phyloP scores from a whole-genome alignment of 257 asterid genomes.

The Plantago ovata region DNA sequence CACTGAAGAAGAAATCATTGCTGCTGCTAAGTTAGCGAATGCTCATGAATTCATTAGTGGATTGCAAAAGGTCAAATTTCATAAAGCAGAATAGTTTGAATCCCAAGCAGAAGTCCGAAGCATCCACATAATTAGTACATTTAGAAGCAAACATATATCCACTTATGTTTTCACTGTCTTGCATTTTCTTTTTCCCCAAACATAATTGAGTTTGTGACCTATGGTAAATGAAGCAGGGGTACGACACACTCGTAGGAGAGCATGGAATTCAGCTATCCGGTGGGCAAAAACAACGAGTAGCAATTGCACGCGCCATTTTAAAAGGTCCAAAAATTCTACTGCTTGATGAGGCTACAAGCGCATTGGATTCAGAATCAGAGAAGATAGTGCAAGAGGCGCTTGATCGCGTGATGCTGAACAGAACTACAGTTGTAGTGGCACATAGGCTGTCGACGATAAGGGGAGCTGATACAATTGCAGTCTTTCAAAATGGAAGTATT shows the following conservation, averaged over 20 bases:
- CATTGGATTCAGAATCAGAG: conserved; percentile 82
- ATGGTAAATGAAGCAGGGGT: conserved; percentile 43
- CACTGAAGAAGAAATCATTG: conserved; percentile 69
- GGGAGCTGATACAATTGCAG: conserved; percentile 50
- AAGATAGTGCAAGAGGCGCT: conserved; percentile 74
- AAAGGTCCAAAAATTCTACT: conserved; percentile 69
- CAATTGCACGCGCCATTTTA: conserved; percentile 79
- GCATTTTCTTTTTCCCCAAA: too few species aligned
- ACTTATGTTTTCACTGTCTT: too few species aligned
- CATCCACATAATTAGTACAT: too few species aligned
- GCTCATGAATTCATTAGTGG: conserved; percentile 87
- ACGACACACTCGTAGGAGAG: conserved; percentile 77
- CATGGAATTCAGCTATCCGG: conserved; percentile 78
- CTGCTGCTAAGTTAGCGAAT: conserved; percentile 72
- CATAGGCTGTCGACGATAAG: conserved; percentile 57
- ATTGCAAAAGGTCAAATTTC: conserved; percentile 26
- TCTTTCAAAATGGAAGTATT: conserved; percentile 40
- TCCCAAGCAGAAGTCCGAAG: too few species aligned
- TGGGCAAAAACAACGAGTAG: conserved; percentile 89
- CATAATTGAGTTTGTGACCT: too few species aligned
- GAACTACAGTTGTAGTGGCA: conserved; percentile 54
- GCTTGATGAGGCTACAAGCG: conserved; percentile 84
- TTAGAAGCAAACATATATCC: too few species aligned
- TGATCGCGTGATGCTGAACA: conserved; percentile 53
- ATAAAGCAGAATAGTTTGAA: too few species aligned